Conservation (phyloP, 176 grass and related monocot species). For the Urochloa ruziziensis region DNA sequence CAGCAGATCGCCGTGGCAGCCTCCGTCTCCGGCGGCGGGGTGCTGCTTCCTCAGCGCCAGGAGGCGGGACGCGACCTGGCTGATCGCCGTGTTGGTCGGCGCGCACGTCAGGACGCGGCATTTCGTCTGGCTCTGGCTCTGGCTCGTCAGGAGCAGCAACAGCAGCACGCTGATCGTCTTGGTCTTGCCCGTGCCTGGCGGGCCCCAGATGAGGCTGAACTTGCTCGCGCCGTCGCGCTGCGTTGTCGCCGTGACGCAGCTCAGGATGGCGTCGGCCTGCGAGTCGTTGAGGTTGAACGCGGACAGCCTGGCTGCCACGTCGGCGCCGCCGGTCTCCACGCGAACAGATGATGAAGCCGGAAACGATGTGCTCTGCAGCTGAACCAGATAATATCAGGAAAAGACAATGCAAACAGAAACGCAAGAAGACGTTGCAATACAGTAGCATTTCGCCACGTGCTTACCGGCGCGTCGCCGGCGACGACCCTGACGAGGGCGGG, state of each 20-base stretch:
- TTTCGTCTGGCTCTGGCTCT: not conserved
- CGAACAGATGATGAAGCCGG: not conserved
- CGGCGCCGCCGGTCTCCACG: not conserved
- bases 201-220: constrained; percentile 72
- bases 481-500: constrained; percentile 25
- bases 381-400: not conserved
- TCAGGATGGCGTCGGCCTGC: constrained; percentile 34
- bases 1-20: constrained; percentile 38
- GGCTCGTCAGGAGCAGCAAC: not conserved
- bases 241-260: constrained; percentile 41
- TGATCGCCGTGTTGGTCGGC: constrained; percentile 66
- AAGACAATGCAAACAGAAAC: not conserved
- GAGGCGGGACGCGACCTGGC: constrained; percentile 49
- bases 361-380: constrained; percentile 1
- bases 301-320: constrained; percentile 6
- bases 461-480: constrained; percentile 10
- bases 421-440: not conserved
- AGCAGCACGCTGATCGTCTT: constrained; percentile 58
- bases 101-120: constrained; percentile 56
- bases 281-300: constrained; percentile 55
- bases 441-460: not conserved
- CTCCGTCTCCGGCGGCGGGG: not conserved
- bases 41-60: constrained; percentile 33
- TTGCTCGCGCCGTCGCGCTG: not conserved
- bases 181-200: constrained; percentile 76